Base-by-base conservation (phyloP, 2,329 filamentous ascomycete species). In the Neurospora sp. region DNA sequence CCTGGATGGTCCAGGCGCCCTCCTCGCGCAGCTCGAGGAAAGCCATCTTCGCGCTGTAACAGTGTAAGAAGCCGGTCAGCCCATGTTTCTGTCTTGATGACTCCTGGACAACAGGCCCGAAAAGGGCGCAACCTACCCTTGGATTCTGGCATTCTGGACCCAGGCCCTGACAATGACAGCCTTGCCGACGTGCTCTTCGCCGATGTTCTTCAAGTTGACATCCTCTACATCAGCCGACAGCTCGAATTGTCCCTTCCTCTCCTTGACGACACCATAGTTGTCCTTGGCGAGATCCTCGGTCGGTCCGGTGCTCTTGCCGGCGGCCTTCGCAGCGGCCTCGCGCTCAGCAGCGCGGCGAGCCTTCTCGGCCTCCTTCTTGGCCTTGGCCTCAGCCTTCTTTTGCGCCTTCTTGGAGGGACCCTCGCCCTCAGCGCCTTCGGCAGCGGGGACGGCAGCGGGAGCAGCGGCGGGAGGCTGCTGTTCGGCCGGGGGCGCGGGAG, bases 311-410 rank as follows among this genome's bases (percentile, higher is more conserved):
- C 90, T 87, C 28, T 62, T 33, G 66, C 85, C 86, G 40, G 87
- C 86, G 57, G 89, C 88, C 71, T 89, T 90, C 71, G 88, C 87
- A 62, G 88, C 88, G 72, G 91, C 91, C 77, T 92, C 91, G 77
- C 91, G 89, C 75, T 92, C 91, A n/a, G 89, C 91, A 69, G 88
- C 85, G 80, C 89, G 82, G 79, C 87, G 79, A 76, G 91, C 91
- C 81, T 96, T 96, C 78, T 89, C 86, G 12, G 91, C 92, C 81
- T 96, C 94, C 79, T 95, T 94, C 83, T 93, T 93, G 37, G 94
- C 92, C 83, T 96, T 96, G 72, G 86, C 86, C 76, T 91, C 91
- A 66, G 91, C 89, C 84, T 96, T 97, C 84, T 96, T 96, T 73
- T 91, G 82, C 17, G 89, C 92, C 81, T 90, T 94, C 83, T 96